A percentile compares a stretch with the other conserved stretches of the same genome.
These are phyloP conservation scores for Sporothrix luriei DNA, from an alignment of 2,329 filamentous ascomycete genomes.

Conservation along the genomic window DNA sequence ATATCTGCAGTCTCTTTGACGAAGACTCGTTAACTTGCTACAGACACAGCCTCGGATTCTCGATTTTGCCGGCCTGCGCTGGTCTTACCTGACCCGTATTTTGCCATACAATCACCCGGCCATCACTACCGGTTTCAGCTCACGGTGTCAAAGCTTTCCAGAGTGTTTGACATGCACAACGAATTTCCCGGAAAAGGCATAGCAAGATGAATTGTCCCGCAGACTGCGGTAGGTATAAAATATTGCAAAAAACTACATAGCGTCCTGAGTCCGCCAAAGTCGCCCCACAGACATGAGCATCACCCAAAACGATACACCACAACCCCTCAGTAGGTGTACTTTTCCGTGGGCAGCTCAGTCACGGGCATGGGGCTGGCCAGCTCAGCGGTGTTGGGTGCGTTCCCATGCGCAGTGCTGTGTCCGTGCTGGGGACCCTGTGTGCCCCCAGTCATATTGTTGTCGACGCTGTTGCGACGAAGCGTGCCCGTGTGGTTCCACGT, in stretches of 20 bases:
- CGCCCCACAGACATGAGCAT: too few species aligned
- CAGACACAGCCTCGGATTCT: constrained; percentile 4
- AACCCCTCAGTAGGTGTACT: constrained; percentile 23
- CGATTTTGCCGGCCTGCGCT: not conserved
- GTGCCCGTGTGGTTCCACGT: constrained; percentile 2
- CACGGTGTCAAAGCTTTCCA: not conserved
- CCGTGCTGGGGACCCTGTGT: not conserved
- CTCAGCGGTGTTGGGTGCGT: constrained; percentile 19
- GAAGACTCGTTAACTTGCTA: not conserved
- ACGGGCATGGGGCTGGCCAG: constrained; percentile 15
- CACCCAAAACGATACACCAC: not conserved
- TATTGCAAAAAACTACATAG: not conserved
- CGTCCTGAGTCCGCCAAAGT: too few species aligned
- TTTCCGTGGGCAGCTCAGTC: constrained; percentile 29
- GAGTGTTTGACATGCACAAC: not conserved
- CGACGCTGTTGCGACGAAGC: not conserved
- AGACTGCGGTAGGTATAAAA: not conserved
- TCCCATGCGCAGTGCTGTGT: not conserved
- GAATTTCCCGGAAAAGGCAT: not conserved
- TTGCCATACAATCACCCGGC: not conserved
- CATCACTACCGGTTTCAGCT: not conserved
- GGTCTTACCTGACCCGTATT: not conserved
- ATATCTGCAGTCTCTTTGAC: too few species aligned
- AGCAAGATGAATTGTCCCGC: not conserved
- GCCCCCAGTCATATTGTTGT: not conserved